These are phyloP conservation scores for Neolentinus lepideus DNA, from an alignment of 1,284 basidiomycete species.

Conservation along the genomic window DNA sequence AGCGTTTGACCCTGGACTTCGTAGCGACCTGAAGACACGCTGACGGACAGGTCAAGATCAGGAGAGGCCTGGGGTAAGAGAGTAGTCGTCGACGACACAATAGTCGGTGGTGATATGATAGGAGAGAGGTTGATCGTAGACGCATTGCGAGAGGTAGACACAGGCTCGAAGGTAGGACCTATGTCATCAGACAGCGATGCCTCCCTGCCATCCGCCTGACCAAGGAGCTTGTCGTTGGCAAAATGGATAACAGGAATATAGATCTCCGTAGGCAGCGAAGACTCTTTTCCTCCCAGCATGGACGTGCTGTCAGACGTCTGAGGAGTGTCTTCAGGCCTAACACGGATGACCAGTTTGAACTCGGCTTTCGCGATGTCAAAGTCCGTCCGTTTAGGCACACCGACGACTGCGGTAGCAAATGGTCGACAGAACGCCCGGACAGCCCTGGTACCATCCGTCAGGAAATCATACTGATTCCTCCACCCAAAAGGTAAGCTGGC, in stretches of 20 bases:
- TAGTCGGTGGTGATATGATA: background rate
- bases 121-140: background rate
- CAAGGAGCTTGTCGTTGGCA: constrained; percentile 41
- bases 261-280: constrained; percentile 69
- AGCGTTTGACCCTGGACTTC: constrained; percentile 66
- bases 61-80: background rate
- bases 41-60: constrained; percentile 34
- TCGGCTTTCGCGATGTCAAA: constrained; percentile 72
- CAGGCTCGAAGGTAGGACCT: constrained; percentile 4
- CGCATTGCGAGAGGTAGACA: background rate
- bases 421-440: constrained; percentile 79
- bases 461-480: constrained; percentile 54
- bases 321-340: constrained; percentile 45
- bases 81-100: background rate
- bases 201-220: constrained; percentile 11
- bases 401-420: constrained; percentile 72
- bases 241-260: constrained; percentile 89
- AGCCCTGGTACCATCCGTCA: constrained; percentile 79
- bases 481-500: constrained; percentile 20
- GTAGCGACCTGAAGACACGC: constrained; percentile 63
- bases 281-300: constrained; percentile 19
- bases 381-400: constrained; percentile 54
- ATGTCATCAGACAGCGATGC: constrained; percentile 10
- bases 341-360: constrained; percentile 62
- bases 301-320: constrained; percentile 2